Evolutionary conservation across 108 stramenopile genomes (phyloP), one percentile per base, ranked within the genome.

Genomic region (Mediolabrus comicus): DNA sequence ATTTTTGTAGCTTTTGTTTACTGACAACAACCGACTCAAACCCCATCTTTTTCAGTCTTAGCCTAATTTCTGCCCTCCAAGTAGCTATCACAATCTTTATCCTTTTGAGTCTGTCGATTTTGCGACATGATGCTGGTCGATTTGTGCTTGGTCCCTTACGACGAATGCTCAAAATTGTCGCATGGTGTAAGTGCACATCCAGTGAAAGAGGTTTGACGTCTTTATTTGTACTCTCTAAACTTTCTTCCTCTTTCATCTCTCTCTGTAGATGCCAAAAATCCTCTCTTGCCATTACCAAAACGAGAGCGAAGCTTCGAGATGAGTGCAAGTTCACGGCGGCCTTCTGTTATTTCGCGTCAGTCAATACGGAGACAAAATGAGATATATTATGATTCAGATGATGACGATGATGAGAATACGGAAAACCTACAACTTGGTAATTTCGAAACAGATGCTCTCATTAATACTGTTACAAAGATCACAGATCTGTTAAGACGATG

Each of bases 361-460:
- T 49, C 55, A 16, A 53, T 22, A 65, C 28, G 35, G 58, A 32
- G 9, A 65, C 31, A 41, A 28, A 69, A 49, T 16, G 67, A 57
- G 32, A 58, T 75, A 0, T 30, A 46, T 49, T 19, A 65, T 22
- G 31, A 79, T 14, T 58, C 24, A 10, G 67, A 76, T 30, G 69
- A 71, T 19, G 36, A 43, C 8, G 41, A 71, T 19, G 36, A 43
- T 10, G 41, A 77, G 9, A 63, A 53, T 17, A 52, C 66, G 16
- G 74, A 81, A 28, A 60, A 78, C 26, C 65, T 53, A 19, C 60
- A 81, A 59, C 77, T 89, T n/a, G 89, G 90, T 33, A 88, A 83
- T 19, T 95, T 92, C 73, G 98, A 98, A 82, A 97, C 98, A 4
- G 93, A 93, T 33, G 86, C 95, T 58, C 89, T 98, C 11, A 84